A percentile compares a stretch with the other conserved stretches of the same genome.
Conservation (phyloP, 371 early-diverging fungal genomes). For the Lichtheimia corymbifera region DNA sequence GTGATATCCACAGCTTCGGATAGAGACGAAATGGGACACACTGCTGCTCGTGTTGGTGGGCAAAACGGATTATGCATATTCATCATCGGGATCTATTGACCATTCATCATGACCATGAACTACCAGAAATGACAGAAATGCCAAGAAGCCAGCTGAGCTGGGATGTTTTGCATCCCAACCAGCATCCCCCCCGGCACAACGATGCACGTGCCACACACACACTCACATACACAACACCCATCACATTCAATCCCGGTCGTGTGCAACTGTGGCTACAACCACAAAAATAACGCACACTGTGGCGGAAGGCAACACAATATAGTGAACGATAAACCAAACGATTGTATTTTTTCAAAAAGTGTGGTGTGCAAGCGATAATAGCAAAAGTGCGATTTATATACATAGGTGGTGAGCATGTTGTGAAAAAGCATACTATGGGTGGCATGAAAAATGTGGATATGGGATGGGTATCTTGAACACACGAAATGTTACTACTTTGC, state of each 20-base stretch:
- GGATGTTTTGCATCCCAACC: background rate
- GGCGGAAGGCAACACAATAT: background rate
- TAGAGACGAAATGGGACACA: no score
- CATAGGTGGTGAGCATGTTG: constrained; percentile 2
- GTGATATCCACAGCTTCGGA: no score
- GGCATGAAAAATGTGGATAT: background rate
- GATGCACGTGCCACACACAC: constrained; percentile 5
- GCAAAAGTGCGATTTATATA: background rate
- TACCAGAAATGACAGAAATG: no score
- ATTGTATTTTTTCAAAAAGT: background rate
- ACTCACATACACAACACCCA: background rate
- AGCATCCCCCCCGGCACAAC: background rate
- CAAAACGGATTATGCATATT: no score
- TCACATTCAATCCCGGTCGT: background rate
- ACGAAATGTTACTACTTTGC: constrained; percentile 3
- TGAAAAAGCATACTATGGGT: background rate
- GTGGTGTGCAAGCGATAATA: no score
- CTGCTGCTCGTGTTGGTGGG: no score
- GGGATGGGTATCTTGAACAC: no score
- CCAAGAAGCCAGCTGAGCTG: constrained; percentile 2
- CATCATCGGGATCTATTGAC: no score
- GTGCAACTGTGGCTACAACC: background rate
- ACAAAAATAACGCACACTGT: background rate
- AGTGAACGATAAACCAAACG: background rate
- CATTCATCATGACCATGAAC: no score